Evolutionary conservation across 179 eudicot species (phyloP).

Genomic region (Heliamphora pulchella): DNA sequence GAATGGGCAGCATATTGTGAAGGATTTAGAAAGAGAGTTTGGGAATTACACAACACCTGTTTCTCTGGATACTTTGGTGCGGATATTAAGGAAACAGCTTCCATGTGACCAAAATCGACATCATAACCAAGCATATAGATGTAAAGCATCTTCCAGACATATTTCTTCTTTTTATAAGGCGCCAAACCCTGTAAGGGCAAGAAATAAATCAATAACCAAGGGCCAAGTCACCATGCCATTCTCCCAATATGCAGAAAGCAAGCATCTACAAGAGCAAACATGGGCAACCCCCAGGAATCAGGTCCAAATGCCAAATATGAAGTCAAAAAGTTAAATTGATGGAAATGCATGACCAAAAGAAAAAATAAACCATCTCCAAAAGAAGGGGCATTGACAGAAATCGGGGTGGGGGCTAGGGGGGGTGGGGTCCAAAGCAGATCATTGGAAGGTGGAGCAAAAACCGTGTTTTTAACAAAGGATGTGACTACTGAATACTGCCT

Average conservation of each 20-base stretch:
- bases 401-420: too few species aligned
- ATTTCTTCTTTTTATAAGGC: conserved; percentile 92
- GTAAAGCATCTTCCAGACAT: conserved; percentile 98
- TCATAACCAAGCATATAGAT: conserved; percentile 94
- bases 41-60: conserved; percentile 45
- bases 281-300: background rate
- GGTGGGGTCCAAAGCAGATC: too few species aligned
- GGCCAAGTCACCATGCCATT: conserved; percentile 4
- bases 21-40: background rate
- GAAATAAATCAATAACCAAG: conserved; percentile 9
- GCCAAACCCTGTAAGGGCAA: conserved; percentile 55
- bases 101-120: conserved; percentile 99
- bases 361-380: too few species aligned
- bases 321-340: too few species aligned
- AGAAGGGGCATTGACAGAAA: too few species aligned
- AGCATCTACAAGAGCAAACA: conserved; percentile 1
- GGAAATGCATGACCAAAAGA: too few species aligned
- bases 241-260: background rate
- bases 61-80: conserved; percentile 99
- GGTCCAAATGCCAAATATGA: too few species aligned
- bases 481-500: too few species aligned
- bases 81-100: conserved; percentile 95
- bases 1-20: background rate
- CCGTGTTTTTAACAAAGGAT: too few species aligned
- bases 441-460: too few species aligned